Evolutionary conservation across 2,329 filamentous ascomycete genomes (phyloP).

Genomic region (Scopulariopsis brevicaulis): DNA sequence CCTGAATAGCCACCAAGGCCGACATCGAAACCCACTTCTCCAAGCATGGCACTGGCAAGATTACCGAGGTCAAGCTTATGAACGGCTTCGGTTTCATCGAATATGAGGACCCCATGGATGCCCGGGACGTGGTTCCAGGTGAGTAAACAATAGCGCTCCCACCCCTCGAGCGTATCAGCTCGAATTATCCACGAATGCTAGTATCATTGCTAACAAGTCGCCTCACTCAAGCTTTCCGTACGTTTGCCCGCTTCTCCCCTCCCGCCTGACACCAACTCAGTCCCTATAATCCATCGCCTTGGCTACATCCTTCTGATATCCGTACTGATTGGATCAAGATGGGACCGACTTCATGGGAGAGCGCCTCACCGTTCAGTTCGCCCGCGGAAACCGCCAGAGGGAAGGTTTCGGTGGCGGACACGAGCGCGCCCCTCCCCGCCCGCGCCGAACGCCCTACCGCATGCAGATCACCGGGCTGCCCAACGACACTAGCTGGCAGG

Average conservation of each 20-base stretch:
- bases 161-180: no score
- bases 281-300: not conserved
- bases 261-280: not conserved
- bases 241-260: slow-evolving; percentile 17
- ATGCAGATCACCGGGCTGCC: slow-evolving; percentile 98
- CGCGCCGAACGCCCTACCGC: slow-evolving; percentile 85
- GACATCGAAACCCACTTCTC: slow-evolving; percentile 95
- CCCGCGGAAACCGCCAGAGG: slow-evolving; percentile 63
- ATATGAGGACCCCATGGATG: slow-evolving; percentile 97
- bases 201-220: not conserved
- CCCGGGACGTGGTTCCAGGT: slow-evolving; percentile 97
- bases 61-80: slow-evolving; percentile 99
- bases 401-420: slow-evolving; percentile 31
- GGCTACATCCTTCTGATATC: not conserved
- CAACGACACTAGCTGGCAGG: slow-evolving; percentile 99
- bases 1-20: slow-evolving; percentile 74
- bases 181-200: no score
- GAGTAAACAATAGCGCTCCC: slow-evolving; percentile 23
- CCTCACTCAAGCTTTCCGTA: slow-evolving; percentile 45
- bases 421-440: slow-evolving; percentile 56
- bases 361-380: slow-evolving; percentile 95
- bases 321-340: slow-evolving; percentile 43
- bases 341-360: slow-evolving; percentile 97
- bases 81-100: slow-evolving; percentile 99
- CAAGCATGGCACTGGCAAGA: slow-evolving; percentile 91